Percentiles rank a stretch among this genome's conserved stretches.
Conservation (phyloP, 2,329 filamentous ascomycete species). For the Dactylellina sp. region DNA sequence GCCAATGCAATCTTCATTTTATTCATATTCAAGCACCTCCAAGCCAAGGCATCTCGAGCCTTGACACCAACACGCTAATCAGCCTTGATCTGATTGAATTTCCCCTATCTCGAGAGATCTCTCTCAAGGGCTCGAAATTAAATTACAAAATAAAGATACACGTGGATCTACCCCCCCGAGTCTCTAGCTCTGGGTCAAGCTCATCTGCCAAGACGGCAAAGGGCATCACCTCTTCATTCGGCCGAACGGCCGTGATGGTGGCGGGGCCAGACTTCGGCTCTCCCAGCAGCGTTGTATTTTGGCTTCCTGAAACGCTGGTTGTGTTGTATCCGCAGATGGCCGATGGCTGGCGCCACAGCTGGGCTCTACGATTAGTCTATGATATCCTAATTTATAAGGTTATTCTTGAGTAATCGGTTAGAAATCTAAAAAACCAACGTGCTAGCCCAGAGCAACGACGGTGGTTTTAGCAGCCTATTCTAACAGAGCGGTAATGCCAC, state of each 20-base stretch:
- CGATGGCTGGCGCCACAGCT: neutral
- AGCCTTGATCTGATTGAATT: too few relatives aligned
- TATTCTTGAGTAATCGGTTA: too few relatives aligned
- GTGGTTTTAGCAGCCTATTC: too few relatives aligned
- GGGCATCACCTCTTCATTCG: constrained; percentile 30
- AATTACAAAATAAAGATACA: constrained; percentile 3
- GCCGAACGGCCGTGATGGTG: constrained; percentile 27
- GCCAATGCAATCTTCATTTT: constrained; percentile 16
- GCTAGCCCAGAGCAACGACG: too few relatives aligned
- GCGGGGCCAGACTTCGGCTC: neutral
- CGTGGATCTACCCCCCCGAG: constrained; percentile 14
- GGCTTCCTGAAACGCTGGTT: neutral
- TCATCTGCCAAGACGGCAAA: constrained; percentile 53
- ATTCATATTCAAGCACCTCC: too few relatives aligned
- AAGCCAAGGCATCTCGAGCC: too few relatives aligned
- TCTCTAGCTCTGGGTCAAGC: constrained; percentile 33
- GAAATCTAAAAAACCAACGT: too few relatives aligned
- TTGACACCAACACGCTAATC: too few relatives aligned
- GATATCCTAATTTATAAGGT: too few relatives aligned
- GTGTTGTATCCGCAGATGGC: constrained; percentile 38
- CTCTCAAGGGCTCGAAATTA: constrained; percentile 6
- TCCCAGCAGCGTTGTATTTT: constrained; percentile 27
- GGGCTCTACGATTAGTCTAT: too few relatives aligned
- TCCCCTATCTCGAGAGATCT: neutral
- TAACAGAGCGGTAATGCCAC: too few relatives aligned